Evolutionary conservation across 2,329 filamentous ascomycete genomes (phyloP).

Genomic region (Nakataea oryzae): DNA sequence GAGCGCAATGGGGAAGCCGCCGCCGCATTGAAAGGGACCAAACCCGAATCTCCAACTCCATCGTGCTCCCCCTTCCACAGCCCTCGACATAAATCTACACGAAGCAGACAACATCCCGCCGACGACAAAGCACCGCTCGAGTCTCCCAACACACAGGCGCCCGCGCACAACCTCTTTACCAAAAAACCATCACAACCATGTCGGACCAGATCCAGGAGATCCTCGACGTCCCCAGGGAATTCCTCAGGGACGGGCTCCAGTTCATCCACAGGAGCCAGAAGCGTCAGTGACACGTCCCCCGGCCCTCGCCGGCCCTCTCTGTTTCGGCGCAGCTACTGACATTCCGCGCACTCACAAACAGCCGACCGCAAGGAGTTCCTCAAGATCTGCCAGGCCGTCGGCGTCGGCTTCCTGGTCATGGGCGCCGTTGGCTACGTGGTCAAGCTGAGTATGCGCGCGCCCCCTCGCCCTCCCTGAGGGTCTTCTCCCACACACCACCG

Average conservation of each 20-base stretch:
- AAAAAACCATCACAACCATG: slow-evolving; percentile 28
- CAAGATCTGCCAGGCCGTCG: slow-evolving; percentile 46
- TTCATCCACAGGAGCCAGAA: slow-evolving; percentile 54
- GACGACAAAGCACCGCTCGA: background rate
- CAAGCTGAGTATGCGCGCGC: slow-evolving; percentile 47
- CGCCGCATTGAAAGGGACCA: background rate
- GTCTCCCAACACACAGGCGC: background rate
- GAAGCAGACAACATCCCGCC: background rate
- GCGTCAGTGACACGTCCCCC: slow-evolving; percentile 29
- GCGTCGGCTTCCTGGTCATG: slow-evolving; percentile 61
- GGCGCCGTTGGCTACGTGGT: slow-evolving; percentile 60
- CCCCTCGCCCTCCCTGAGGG: too few relatives aligned
- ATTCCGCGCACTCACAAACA: slow-evolving; percentile 11
- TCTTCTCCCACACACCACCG: too few relatives aligned
- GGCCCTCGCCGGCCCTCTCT: background rate
- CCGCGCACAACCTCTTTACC: background rate
- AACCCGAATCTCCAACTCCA: background rate
- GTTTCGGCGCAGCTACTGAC: background rate
- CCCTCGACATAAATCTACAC: background rate
- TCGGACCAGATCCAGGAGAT: slow-evolving; percentile 61
- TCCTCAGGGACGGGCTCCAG: slow-evolving; percentile 50
- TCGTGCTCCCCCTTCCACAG: background rate
- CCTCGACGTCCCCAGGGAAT: slow-evolving; percentile 58
- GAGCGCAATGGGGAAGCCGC: background rate
- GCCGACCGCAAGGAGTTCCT: slow-evolving; percentile 43